Conservation (phyloP, 2,329 filamentous ascomycete species). For the Colletotrichum sp. region DNA sequence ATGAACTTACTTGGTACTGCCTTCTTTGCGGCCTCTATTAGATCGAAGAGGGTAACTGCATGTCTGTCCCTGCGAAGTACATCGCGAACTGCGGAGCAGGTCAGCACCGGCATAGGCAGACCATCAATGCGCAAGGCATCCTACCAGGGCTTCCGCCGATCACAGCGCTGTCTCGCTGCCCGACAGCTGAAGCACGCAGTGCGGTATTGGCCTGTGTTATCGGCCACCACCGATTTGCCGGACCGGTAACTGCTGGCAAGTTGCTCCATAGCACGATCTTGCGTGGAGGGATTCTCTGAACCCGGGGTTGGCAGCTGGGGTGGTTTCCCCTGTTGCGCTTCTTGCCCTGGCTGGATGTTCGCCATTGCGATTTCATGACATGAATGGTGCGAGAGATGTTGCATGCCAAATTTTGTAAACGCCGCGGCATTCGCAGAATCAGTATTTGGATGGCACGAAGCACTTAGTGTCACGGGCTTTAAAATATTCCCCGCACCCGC, state of each 20-base stretch:
- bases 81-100: neutral
- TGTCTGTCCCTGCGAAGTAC: neutral
- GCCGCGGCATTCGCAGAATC: neutral
- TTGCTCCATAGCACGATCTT: neutral
- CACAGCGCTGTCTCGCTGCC: neutral
- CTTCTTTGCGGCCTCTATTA: conserved; percentile 23
- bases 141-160: neutral
- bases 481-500: neutral
- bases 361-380: neutral
- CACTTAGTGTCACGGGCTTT: neutral
- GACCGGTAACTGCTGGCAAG: neutral
- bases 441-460: neutral
- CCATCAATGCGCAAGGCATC: neutral
- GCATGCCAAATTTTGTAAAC: neutral
- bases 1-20: conserved; percentile 18
- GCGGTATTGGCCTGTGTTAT: neutral
- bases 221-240: neutral
- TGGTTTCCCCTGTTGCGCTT: neutral
- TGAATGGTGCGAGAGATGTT: neutral
- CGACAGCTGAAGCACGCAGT: neutral
- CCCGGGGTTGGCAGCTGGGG: neutral
- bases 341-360: neutral
- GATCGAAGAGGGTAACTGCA: neutral
- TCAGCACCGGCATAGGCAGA: neutral
- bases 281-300: neutral